A percentile compares a stretch with the other conserved stretches of the same genome.
Conservation (phyloP, 306 rosid genomes). For the Psophocarpus tetragonolobus region DNA sequence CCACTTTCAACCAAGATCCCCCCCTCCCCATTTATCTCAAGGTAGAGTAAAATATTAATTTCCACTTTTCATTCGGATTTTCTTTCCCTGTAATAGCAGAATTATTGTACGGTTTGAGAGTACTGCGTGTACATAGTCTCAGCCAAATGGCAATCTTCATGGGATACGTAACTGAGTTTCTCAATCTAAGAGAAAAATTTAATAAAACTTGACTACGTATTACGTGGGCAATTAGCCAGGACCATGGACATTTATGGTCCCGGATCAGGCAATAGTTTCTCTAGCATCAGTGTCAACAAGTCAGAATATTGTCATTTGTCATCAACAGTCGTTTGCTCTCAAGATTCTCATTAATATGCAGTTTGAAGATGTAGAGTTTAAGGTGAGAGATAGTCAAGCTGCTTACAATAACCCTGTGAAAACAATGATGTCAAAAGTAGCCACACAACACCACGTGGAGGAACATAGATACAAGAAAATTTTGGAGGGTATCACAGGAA, state of each 20-base stretch:
- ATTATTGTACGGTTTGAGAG: background rate
- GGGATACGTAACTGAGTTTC: background rate
- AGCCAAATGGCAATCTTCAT: background rate
- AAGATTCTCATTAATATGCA: constrained; percentile 40
- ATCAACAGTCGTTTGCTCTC: background rate
- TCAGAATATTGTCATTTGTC: background rate
- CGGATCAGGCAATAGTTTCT: background rate
- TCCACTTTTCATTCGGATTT: background rate
- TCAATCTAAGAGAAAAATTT: background rate
- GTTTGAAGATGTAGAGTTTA: constrained; percentile 91
- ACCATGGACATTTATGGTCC: background rate
- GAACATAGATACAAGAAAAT: constrained; percentile 71
- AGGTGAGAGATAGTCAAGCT: constrained; percentile 56
- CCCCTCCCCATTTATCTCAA: constrained; percentile 90
- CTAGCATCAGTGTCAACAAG: background rate
- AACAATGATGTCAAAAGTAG: constrained; percentile 62
- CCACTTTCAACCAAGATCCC: constrained; percentile 41
- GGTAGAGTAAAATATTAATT: constrained; percentile 46
- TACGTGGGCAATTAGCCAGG: background rate
- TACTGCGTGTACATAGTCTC: background rate
- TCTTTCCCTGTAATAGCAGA: background rate
- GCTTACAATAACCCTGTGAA: constrained; percentile 56
- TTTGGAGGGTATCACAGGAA: constrained; percentile 83
- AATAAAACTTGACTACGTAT: background rate
- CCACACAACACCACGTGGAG: constrained; percentile 48